Conservation (phyloP, 1,284 basidiomycete species). For the Cutaneotrichosporon mucoides region DNA sequence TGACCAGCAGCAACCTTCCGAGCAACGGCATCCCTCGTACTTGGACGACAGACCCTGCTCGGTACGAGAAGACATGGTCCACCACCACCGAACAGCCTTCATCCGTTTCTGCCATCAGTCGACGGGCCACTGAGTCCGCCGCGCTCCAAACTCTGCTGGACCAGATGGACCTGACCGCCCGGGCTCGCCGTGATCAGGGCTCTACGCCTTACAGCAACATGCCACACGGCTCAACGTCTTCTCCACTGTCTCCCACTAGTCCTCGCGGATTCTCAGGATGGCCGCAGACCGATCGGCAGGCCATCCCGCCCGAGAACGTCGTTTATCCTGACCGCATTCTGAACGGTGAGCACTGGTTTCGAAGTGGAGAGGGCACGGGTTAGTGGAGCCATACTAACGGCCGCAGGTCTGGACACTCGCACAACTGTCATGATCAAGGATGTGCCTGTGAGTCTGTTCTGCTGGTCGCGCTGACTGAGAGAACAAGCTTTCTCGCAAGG, state of each 20-base stretch:
- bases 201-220: too few species aligned
- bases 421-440: constrained; percentile 51
- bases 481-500: constrained; percentile 48
- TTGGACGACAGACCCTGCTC: too few species aligned
- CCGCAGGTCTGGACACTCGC: constrained; percentile 37
- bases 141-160: constrained; percentile 29
- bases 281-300: constrained; percentile 25
- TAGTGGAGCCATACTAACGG: constrained; percentile 8
- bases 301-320: constrained; percentile 36
- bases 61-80: not conserved
- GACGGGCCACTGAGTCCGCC: constrained; percentile 1
- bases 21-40: too few species aligned
- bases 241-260: not conserved
- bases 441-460: constrained; percentile 36
- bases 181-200: constrained; percentile 23
- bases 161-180: constrained; percentile 27
- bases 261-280: constrained; percentile 7
- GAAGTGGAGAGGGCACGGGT: too few species aligned
- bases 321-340: constrained; percentile 39
- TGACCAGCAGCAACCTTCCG: too few species aligned
- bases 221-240: not conserved
- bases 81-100: not conserved
- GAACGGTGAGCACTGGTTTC: constrained; percentile 24
- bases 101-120: not conserved
- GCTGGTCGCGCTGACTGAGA: constrained; percentile 8